Base-by-base conservation (phyloP, 768 basidiomycete species). In the Leccinum barrowsii region DNA sequence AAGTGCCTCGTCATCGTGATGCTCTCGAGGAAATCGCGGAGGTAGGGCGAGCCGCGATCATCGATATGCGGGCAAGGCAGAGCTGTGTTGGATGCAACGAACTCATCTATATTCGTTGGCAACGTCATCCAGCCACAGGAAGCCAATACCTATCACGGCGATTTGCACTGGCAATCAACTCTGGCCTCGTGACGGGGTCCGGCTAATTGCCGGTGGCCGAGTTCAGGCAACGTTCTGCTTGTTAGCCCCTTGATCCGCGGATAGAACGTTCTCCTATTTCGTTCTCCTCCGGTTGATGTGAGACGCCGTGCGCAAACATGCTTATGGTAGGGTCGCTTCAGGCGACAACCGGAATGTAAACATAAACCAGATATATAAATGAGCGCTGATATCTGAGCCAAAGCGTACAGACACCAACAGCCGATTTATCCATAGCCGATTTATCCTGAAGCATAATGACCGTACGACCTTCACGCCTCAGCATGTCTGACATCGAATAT, bases 401-500 rank as follows among this genome's bases (percentile, higher is more conserved):
- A 46, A 24, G 49, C n/a, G 26, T 13, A 1, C 44, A 54, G 37
- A 48, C 10, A 42, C 26, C 30, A 22, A 11, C 30, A 19, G 4
- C 19, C n/a, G 5, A 40, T 17, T 51, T n/a, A 17, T 32, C 24
- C 17, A 40, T n/a, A 19, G 5, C 17, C n/a, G 5, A 34, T 17
- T 51, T 26, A 17, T 32, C 34, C 22, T 47, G 11, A 40, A 35
- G 47, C 10, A 55, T 24, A 53, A 69, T 69, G 67, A 67, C 63
- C 19, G 58, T 69, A 11, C 63, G 67, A 24, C 51, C 47, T 49
- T 52, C 56, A 3, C 5, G 10, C 2, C 22, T 57, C 7, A 15
- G 21, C n/a, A 34, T 64, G 15, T 57, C 59, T 26, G 57, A 70
- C 3, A 56, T 71, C 26, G 32, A 21, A 52, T 65, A 65, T 44